Evolutionary conservation across 257 asterid species (phyloP), one percentile per base, ranked within the genome.

Genomic region (Prunella vulgaris): DNA sequence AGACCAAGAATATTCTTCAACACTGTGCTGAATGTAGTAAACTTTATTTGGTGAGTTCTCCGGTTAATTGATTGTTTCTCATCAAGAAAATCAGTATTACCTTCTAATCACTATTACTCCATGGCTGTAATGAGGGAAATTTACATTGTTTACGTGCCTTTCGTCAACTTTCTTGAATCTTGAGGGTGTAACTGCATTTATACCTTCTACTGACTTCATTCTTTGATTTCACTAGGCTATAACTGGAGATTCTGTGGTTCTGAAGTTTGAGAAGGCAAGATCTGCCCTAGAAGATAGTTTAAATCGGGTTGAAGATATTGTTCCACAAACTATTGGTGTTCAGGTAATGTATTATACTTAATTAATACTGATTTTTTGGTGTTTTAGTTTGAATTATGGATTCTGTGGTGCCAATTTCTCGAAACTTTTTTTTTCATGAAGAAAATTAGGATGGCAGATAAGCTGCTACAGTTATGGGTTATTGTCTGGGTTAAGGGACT

Each of bases 1-100:
- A 89, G 88, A 84, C 98, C 38, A 95, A 92, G 84, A 95, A 80
- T 77, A 71, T 95, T 80, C 93, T 95, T 77, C 98, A 88, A 71
- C 97, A 95, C 74, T 95, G 99, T 27, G 87, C 96, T 0, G 99
- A 95, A 59, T 89, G 95, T 62, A 95, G 99, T 80, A 95, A 95
- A 85, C 97, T 95, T 74, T 95, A 95, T 86, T 83, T 95, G 99
- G 99, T 91, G 80, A 4, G 59, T 42, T 56, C 60, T 66, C n/a
- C 71, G 40, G 69, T 49, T 28, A 1, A 9, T 3, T 44, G 35
- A 7, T 59, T 30, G 35, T 58, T 28, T 35, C 70, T 67, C 64
- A 27, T 54, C 18, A 24, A 21, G 15, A 40, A 38, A 14, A 38
- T 30, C 20, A 1, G 72, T 35, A 60, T 48, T 63, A 20, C 59